Conservation (phyloP, 495 filamentous ascomycete species). For the Tuber aestivum region DNA sequence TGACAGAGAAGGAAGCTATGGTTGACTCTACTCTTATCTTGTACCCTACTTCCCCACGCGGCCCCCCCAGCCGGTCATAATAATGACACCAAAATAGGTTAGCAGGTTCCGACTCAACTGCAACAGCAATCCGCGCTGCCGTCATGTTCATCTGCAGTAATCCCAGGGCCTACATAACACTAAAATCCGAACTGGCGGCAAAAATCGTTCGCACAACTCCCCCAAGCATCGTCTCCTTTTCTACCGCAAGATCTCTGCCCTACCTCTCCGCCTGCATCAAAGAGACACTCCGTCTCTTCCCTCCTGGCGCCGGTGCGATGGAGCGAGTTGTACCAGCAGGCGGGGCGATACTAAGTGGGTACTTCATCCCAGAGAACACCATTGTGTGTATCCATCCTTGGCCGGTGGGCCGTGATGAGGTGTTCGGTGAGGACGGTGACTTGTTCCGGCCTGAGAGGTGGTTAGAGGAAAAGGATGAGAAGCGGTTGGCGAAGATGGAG, state of each 20-base stretch:
- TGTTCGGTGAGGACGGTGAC: constrained; percentile 51
- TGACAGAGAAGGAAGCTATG: background rate
- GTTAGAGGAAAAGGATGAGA: constrained; percentile 45
- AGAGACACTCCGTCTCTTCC: constrained; percentile 50
- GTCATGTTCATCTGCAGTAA: constrained; percentile 52
- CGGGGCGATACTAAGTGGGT: constrained; percentile 53
- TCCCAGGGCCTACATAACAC: constrained; percentile 48
- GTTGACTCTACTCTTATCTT: background rate
- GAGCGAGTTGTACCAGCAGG: constrained; percentile 48
- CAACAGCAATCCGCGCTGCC: constrained; percentile 53
- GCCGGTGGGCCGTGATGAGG: constrained; percentile 49
- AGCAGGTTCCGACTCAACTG: constrained; percentile 61
- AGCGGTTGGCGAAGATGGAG: constrained; percentile 42
- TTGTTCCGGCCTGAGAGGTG: constrained; percentile 53
- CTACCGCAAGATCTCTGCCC: constrained; percentile 44
- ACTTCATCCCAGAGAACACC: constrained; percentile 54
- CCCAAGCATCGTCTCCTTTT: background rate
- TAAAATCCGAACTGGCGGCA: constrained; percentile 54
- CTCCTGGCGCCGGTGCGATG: constrained; percentile 48
- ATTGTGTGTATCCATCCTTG: constrained; percentile 55
- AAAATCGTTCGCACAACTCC: constrained; percentile 13
- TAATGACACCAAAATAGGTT: constrained; percentile 54
- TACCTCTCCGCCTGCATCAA: constrained; percentile 53
- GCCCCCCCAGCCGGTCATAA: constrained; percentile 42
- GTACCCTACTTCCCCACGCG: background rate